These are phyloP conservation scores for Parastagonospora avenae DNA, from an alignment of 2,329 filamentous ascomycete species.

Conservation along the genomic window DNA sequence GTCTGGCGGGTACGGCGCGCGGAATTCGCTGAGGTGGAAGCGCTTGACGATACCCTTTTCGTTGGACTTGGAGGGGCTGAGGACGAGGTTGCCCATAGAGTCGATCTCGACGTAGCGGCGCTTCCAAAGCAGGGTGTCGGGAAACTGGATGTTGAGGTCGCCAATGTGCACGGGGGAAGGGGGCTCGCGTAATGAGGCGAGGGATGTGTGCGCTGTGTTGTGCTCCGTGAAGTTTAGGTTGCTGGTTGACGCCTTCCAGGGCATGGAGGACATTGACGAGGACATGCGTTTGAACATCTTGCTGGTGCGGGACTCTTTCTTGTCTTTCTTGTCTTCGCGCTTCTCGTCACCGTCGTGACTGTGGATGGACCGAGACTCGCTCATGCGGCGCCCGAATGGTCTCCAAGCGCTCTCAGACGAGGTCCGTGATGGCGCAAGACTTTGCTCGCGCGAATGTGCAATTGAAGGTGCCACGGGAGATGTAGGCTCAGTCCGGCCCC, in stretches of 20 bases:
- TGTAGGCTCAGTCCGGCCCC: constrained; percentile 35
- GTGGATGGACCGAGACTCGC: constrained; percentile 41
- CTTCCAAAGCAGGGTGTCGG: constrained; percentile 96
- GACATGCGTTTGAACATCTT: constrained; percentile 71
- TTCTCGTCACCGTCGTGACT: constrained; percentile 48
- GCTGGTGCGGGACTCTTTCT: constrained; percentile 63
- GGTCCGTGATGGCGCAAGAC: constrained; percentile 37
- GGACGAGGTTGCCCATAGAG: constrained; percentile 78
- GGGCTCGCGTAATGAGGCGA: constrained; percentile 46
- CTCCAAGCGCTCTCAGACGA: constrained; percentile 49
- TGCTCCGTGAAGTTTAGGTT: constrained; percentile 49
- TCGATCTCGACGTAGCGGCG: constrained; percentile 87
- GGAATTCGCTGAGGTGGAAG: constrained; percentile 87
- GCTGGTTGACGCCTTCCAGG: constrained; percentile 55
- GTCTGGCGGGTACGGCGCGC: constrained; percentile 78
- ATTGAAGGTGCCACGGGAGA: constrained; percentile 39
- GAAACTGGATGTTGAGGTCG: constrained; percentile 96
- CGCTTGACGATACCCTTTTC: constrained; percentile 71
- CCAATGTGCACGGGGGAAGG: constrained; percentile 72
- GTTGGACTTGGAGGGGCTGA: constrained; percentile 72
- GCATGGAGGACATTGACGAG: constrained; percentile 59
- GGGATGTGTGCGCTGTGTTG: constrained; percentile 29
- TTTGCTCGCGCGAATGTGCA: constrained; percentile 38
- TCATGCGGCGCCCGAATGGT: constrained; percentile 43
- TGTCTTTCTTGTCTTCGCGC: constrained; percentile 53